phyloP scores from a whole-genome alignment of 768 basidiomycete species.

The Boletus eberwhitei region DNA sequence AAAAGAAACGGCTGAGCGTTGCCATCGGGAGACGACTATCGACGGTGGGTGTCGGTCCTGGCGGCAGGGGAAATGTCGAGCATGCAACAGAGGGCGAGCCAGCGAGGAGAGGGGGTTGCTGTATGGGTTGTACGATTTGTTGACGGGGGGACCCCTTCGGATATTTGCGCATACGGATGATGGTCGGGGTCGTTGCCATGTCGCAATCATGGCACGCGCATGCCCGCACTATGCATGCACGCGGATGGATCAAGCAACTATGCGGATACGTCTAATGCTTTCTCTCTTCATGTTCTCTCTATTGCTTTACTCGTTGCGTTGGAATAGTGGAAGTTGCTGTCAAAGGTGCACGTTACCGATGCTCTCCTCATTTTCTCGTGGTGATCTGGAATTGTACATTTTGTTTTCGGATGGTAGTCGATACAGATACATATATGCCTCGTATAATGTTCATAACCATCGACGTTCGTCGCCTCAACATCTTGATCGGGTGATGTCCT shows the following conservation, averaged over 20 bases:
- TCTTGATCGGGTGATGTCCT: too few relatives aligned
- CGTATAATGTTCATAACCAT: not conserved
- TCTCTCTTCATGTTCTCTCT: not conserved
- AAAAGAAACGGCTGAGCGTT: conserved; percentile 43
- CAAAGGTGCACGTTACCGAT: not conserved
- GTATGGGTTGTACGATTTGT: conserved; percentile 39
- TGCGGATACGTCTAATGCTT: not conserved
- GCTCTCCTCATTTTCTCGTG: not conserved
- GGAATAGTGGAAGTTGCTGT: not conserved
- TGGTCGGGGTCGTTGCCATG: not conserved
- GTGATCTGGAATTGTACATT: conserved; percentile 4
- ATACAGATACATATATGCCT: conserved; percentile 8
- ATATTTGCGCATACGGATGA: not conserved
- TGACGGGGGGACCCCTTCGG: conserved; percentile 12
- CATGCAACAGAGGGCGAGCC: conserved; percentile 13
- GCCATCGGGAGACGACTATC: conserved; percentile 28
- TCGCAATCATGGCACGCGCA: not conserved
- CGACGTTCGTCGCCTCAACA: not conserved
- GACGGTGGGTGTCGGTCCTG: not conserved
- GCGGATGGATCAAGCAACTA: not conserved
- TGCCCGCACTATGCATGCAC: too few relatives aligned
- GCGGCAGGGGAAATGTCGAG: not conserved
- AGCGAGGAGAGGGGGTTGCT: conserved; percentile 29
- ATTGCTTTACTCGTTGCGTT: not conserved
- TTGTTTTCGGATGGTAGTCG: conserved; percentile 2